Base-by-base conservation (phyloP, 495 filamentous ascomycete species). In the Neurospora intermedia region DNA sequence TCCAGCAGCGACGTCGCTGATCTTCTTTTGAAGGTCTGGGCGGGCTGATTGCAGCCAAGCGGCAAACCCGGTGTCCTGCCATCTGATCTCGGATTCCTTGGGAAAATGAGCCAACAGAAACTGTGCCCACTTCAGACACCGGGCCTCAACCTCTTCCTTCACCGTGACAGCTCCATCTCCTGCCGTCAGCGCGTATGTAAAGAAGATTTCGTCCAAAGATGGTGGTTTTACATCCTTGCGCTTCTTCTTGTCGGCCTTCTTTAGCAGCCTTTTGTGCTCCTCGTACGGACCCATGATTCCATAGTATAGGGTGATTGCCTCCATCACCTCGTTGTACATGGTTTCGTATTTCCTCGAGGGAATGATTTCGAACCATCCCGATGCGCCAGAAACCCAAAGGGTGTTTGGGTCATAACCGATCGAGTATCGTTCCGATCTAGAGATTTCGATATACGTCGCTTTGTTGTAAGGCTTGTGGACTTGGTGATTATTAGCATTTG, bases 311-410 rank as follows among this genome's bases (percentile, higher is more conserved):
- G 87, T 86, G 40, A 93, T 87, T 2, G 89, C 91, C 81, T 93
- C 89, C 38, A 86, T 84, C 82, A 94, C 92, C 16, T 87, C 83
- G 70, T 88, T 83, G 82, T 88, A 93, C 71, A 89, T 88, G 3
- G 81, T 76, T 72, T 84, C 80, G 80, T 92, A 97, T 3, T 82
- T 79, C 66, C 83, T 82, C 69, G 89, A 85, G 2, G 93, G 90
- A 31, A 83, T 81, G 38, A 96, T 88, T 78, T 90, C 87, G 80
- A 89, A 95, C 92, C 92, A 95, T 72, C 92, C 93, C n/a, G 91
- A 88, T 73, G 84, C 81, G 69, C 93, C 93, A 43, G 89, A 88
- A 41, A 92, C 91, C 93, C 93, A 97, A 69, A 94, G 84, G 27
- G 88, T 85, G 75, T 90, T 86, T 13, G 85, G 85, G 69, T 86